Conservation (phyloP, 257 asterid genomes). For the Solanum bulbocastanum region DNA sequence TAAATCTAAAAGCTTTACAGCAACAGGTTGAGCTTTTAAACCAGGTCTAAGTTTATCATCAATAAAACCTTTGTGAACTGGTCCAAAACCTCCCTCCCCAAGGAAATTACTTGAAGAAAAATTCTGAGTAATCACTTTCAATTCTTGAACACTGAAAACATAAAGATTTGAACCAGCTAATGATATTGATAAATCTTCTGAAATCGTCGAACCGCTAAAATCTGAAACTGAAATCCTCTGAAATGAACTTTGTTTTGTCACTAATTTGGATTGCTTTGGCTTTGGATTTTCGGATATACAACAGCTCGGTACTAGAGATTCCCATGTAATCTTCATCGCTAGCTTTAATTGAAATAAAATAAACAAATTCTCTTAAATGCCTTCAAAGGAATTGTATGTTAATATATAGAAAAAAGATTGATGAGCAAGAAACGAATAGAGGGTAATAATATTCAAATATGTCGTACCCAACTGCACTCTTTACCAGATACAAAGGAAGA, state of each 20-base stretch:
- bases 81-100: slow-evolving; percentile 98
- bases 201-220: slow-evolving; percentile 45
- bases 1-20: slow-evolving; percentile 79
- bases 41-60: slow-evolving; percentile 80
- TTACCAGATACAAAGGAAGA: slow-evolving; percentile 21
- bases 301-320: slow-evolving; percentile 38
- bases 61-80: slow-evolving; percentile 89
- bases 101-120: slow-evolving; percentile 73
- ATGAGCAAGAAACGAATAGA: not conserved
- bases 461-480: slow-evolving; percentile 12
- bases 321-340: slow-evolving; percentile 44
- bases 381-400: not conserved
- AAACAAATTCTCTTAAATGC: not conserved
- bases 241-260: slow-evolving; percentile 27
- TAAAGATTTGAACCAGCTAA: slow-evolving; percentile 66
- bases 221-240: slow-evolving; percentile 56
- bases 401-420: not conserved
- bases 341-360: not conserved
- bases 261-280: slow-evolving; percentile 13
- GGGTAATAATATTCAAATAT: slow-evolving; percentile 9
- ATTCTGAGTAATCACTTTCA: slow-evolving; percentile 64
- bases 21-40: slow-evolving; percentile 89
- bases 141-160: slow-evolving; percentile 68
- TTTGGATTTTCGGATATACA: slow-evolving; percentile 21
- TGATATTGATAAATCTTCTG: slow-evolving; percentile 73